Percentiles rank a stretch among this genome's conserved stretches.
Conservation (phyloP, 164 flowering plant genomes). For the grape (Vitis vinifera) region ASM3070453v1 NC_081821.1:7743501-7744000, state of each 20-base stretch:
- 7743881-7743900: slow-evolving; percentile 16
- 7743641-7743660: background rate
- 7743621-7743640: too few relatives aligned
- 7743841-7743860: slow-evolving; percentile 41
- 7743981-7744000: background rate
- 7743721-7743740: too few relatives aligned
- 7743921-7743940: slow-evolving; percentile 19
- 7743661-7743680: slow-evolving; percentile 1
- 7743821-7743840: slow-evolving; percentile 43
- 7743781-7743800: slow-evolving; percentile 8
- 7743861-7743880: slow-evolving; percentile 40
- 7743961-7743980: slow-evolving; percentile 24
- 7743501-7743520: background rate
- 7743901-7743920: slow-evolving; percentile 3
- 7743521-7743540: background rate
- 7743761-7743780: slow-evolving; percentile 22
- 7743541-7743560: slow-evolving; percentile 9
- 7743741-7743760: too few relatives aligned
- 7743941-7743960: slow-evolving; percentile 34
- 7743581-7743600: background rate
- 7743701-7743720: too few relatives aligned
- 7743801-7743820: slow-evolving; percentile 16
- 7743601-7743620: background rate
- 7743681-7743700: background rate
- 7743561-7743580: background rate